Conservation (phyloP, 1,139 yeast genomes). For the Suhomyces kunorum region DNA sequence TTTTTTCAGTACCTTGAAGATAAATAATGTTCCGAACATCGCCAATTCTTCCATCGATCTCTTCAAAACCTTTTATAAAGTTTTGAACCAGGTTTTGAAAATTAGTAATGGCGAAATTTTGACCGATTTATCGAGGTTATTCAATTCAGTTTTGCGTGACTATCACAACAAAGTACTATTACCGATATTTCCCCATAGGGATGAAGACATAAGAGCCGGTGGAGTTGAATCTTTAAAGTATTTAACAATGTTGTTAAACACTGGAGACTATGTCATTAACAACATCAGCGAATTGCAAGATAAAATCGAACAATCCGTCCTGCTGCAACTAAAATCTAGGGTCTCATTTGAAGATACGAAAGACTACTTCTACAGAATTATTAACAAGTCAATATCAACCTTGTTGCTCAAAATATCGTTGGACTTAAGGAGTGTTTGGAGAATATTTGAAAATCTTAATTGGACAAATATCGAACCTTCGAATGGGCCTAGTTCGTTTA, state of each 20-base stretch:
- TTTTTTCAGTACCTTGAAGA: slow-evolving; percentile 37
- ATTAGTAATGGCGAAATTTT: slow-evolving; percentile 71
- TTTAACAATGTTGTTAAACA: slow-evolving; percentile 73
- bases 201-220: slow-evolving; percentile 21
- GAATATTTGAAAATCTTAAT: slow-evolving; percentile 78
- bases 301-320: slow-evolving; percentile 53
- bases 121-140: slow-evolving; percentile 61
- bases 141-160: slow-evolving; percentile 64
- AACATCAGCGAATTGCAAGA: slow-evolving; percentile 79
- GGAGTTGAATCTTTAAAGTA: slow-evolving; percentile 61
- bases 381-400: slow-evolving; percentile 58
- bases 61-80: slow-evolving; percentile 71
- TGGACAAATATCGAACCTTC: slow-evolving; percentile 62
- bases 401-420: slow-evolving; percentile 59
- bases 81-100: slow-evolving; percentile 73
- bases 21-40: slow-evolving; percentile 56
- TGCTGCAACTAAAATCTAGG: slow-evolving; percentile 32
- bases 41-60: slow-evolving; percentile 84
- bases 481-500: slow-evolving; percentile 51
- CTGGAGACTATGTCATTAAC: slow-evolving; percentile 84
- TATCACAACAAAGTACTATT: slow-evolving; percentile 64
- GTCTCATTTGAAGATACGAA: slow-evolving; percentile 55
- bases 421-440: slow-evolving; percentile 74
- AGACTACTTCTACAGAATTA: slow-evolving; percentile 57
- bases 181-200: slow-evolving; percentile 54